Evolutionary conservation across 2,329 filamentous ascomycete genomes (phyloP), one percentile per base, ranked within the genome.

Genomic region (Setomelanomma holmii): DNA sequence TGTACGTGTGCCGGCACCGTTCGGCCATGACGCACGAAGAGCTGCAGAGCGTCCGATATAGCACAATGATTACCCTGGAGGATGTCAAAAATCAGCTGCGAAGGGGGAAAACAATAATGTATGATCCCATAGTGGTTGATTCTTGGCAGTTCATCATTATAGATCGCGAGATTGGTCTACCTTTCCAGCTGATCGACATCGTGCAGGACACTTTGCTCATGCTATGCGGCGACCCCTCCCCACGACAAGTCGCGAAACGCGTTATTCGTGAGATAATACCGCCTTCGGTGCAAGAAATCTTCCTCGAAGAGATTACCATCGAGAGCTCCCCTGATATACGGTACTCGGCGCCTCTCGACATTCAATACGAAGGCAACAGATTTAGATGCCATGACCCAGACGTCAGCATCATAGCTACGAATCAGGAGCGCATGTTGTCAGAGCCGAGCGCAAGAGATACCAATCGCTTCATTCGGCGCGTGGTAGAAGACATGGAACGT

Each of bases 91-190:
- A 70, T 24, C 42, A 66, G 0, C 38, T 71, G 8, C 61, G 67
- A 0, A 27, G 64, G 19, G 33, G 55, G 4, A 69, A 69, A 40
- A 63, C 51, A 0, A 53, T 60, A 0, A 69, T 68, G 62, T 69
- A 69, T 17, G 66, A 71, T n/a, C 64, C 67, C 0, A 68, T 71
- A 3, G 61, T 68, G 0, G 64, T 67, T 0, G 67, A 70, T 17
- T 71, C 68, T 0, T 71, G 67, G 68, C 64, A 70, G 12, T 70
- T 71, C 49, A 68, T 70, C 24, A 64, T 71, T 36, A 67, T 71
- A 24, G 67, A 70, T 20, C 56, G 59, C n/a, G 56, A 67, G 16
- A 55, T 56, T 4, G 63, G 64, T 0, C 30, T 63, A 4, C 63
- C 68, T 0, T 71, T 71, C 12, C 36, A 56, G 5, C 51, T 71